Percentiles rank a stretch among this genome's conserved stretches.
phyloP scores from a whole-genome alignment of 257 asterid genomes.

The Penstemon davidsonii region DNA sequence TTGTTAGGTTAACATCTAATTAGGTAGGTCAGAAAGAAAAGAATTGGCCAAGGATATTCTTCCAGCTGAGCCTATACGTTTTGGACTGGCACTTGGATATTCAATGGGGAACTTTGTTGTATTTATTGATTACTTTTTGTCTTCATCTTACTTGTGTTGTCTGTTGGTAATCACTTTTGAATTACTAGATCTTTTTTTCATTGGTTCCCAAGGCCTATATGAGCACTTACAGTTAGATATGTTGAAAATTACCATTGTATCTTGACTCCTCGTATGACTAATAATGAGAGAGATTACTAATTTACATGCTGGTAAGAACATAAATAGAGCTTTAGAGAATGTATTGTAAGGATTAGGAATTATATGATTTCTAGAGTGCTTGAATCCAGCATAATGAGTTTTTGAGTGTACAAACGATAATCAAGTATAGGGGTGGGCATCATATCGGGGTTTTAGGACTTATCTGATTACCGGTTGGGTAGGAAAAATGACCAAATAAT shows the following conservation, averaged over 20 bases:
- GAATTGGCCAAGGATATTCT: conserved; percentile 3
- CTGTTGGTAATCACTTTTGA: not conserved
- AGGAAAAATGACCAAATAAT: too few relatives aligned
- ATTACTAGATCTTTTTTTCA: not conserved
- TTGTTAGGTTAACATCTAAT: conserved; percentile 16
- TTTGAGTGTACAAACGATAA: not conserved
- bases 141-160: not conserved
- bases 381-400: not conserved
- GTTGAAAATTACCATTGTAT: conserved; percentile 3
- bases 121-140: not conserved
- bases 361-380: not conserved
- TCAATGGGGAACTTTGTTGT: not conserved
- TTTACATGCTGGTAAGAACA: not conserved
- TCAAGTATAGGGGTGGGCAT: too few relatives aligned
- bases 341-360: not conserved
- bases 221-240: not conserved
- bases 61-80: not conserved
- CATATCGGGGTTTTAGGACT: too few relatives aligned
- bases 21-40: conserved; percentile 10
- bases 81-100: conserved; percentile 3
- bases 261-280: conserved; percentile 4
- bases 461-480: too few relatives aligned
- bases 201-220: conserved; percentile 6
- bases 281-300: not conserved
- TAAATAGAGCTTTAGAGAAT: not conserved